Conservation (phyloP, 2,329 filamentous ascomycete genomes). For the Sporothrix variecibatus region DNA sequence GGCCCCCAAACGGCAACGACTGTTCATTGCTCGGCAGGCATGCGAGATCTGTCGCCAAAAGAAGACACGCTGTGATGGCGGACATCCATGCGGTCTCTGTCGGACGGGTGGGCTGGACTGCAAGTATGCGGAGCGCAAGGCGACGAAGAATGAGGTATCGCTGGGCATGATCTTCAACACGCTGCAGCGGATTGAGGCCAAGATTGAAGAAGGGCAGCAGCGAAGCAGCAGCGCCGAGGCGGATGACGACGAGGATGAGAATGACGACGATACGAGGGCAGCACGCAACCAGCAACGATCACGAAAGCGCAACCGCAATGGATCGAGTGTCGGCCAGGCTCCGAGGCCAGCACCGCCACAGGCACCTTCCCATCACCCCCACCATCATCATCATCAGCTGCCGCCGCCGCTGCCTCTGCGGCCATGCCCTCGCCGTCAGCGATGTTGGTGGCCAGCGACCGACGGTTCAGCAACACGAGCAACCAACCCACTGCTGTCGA, state of each 20-base stretch:
- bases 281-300: not conserved
- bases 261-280: not conserved
- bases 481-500: not conserved
- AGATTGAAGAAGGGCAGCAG: constrained; percentile 45
- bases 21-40: constrained; percentile 41
- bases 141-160: constrained; percentile 57
- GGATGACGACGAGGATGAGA: constrained; percentile 5
- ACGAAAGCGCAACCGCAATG: not conserved
- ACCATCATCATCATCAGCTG: not conserved
- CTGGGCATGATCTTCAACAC: constrained; percentile 57
- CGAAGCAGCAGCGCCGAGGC: not conserved
- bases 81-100: constrained; percentile 55
- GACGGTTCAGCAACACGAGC: constrained; percentile 18
- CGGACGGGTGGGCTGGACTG: constrained; percentile 51
- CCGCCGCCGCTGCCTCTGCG: not conserved
- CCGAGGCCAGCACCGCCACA: not conserved
- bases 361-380: not conserved
- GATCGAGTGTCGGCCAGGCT: not conserved
- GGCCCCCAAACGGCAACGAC: constrained; percentile 30
- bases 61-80: constrained; percentile 58
- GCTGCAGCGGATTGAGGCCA: constrained; percentile 53
- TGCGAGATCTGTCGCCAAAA: constrained; percentile 56
- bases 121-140: constrained; percentile 54
- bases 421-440: constrained; percentile 14
- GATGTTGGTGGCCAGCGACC: not conserved